Conservation (phyloP, 2,329 filamentous ascomycete species). For the Fusarium anguioides region DNA sequence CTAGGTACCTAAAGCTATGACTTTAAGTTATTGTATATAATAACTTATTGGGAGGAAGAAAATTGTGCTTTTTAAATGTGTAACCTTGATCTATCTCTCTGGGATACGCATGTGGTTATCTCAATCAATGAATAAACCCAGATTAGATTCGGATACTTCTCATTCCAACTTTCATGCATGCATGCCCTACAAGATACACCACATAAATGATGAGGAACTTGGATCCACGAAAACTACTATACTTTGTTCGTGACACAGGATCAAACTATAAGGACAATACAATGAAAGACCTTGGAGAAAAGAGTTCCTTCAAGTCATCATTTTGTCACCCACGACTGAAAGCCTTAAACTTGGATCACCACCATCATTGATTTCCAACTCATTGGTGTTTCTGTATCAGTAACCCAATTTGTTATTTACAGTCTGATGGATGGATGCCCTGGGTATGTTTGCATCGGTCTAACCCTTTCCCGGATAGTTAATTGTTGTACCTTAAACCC, state of each 20-base stretch:
- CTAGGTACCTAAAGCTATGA: too few relatives aligned
- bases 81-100: too few relatives aligned
- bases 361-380: neutral
- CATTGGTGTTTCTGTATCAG: neutral
- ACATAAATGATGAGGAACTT: neutral
- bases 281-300: neutral
- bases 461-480: constrained; percentile 11
- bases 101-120: too few relatives aligned
- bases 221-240: neutral
- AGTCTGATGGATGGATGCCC: neutral
- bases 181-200: too few relatives aligned
- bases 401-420: neutral
- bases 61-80: too few relatives aligned
- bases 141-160: too few relatives aligned
- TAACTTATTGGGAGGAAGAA: too few relatives aligned
- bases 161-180: too few relatives aligned
- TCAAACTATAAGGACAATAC: neutral
- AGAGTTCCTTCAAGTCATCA: neutral
- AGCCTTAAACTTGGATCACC: neutral
- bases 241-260: neutral
- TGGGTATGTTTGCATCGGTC: neutral
- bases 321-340: neutral
- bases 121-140: too few relatives aligned
- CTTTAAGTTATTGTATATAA: too few relatives aligned
- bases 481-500: constrained; percentile 3